Conservation (phyloP, 164 flowering plant species). For the Chloranthus sessilifolius region DNA sequence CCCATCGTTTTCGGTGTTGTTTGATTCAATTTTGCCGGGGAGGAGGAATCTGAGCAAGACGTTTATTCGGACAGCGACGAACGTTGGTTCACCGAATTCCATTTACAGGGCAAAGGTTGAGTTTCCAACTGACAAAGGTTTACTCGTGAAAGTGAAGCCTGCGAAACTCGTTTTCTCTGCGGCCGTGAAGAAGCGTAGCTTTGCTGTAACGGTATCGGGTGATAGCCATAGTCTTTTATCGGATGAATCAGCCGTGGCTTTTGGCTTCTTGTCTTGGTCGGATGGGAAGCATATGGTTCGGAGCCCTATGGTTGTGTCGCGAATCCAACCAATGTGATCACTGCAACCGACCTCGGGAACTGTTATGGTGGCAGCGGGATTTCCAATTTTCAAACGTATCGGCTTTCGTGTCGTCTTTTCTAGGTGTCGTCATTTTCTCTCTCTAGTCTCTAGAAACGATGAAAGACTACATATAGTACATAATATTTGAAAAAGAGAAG, state of each 20-base stretch:
- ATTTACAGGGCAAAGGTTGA: slow-evolving; percentile 45
- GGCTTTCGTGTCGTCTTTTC: too few relatives aligned
- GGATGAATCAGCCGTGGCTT: slow-evolving; percentile 62
- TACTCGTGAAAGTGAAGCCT: slow-evolving; percentile 63
- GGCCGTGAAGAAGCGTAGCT: slow-evolving; percentile 47
- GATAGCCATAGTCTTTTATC: slow-evolving; percentile 36
- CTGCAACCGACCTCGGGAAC: too few relatives aligned
- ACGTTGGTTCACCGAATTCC: slow-evolving; percentile 58
- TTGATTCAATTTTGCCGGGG: slow-evolving; percentile 28
- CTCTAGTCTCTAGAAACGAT: too few relatives aligned
- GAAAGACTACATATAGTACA: too few relatives aligned
- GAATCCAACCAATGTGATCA: slow-evolving; percentile 45
- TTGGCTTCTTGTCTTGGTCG: slow-evolving; percentile 68
- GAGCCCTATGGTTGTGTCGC: slow-evolving; percentile 72
- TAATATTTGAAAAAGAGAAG: too few relatives aligned
- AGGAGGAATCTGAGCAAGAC: slow-evolving; percentile 29
- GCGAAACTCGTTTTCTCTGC: slow-evolving; percentile 40
- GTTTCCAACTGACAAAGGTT: slow-evolving; percentile 43
- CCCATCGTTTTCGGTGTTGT: slow-evolving; percentile 63
- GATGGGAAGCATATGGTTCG: slow-evolving; percentile 83
- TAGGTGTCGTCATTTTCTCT: too few relatives aligned
- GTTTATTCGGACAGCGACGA: slow-evolving; percentile 58
- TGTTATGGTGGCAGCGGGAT: too few relatives aligned
- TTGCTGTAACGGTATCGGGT: slow-evolving; percentile 44
- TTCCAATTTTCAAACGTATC: too few relatives aligned